Conservation (phyloP, 2,329 filamentous ascomycete species). For the Botrytis medusae region DNA sequence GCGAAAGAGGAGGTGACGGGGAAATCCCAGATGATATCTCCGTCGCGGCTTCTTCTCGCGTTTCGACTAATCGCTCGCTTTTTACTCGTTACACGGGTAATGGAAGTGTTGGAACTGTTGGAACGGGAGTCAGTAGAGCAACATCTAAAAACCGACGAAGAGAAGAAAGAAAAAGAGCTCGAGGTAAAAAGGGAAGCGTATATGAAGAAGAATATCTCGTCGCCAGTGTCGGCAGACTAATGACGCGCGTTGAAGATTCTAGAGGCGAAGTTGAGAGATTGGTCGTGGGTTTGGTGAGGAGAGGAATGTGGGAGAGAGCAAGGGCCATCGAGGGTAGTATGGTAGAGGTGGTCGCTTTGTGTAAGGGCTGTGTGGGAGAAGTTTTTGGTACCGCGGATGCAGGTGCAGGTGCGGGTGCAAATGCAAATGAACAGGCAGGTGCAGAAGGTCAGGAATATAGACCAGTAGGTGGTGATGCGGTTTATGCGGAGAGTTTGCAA, state of each 20-base stretch:
- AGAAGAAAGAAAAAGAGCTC: slow-evolving; percentile 92
- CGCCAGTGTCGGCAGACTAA: slow-evolving; percentile 77
- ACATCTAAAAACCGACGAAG: slow-evolving; percentile 84
- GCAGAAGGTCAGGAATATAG: slow-evolving; percentile 31
- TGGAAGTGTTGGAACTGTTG: slow-evolving; percentile 55
- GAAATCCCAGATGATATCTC: slow-evolving; percentile 92
- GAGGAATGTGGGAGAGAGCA: slow-evolving; percentile 86
- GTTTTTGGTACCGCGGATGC: slow-evolving; percentile 55
- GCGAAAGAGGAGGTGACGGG: slow-evolving; percentile 60
- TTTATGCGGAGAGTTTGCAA: slow-evolving; percentile 39
- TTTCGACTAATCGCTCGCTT: slow-evolving; percentile 80
- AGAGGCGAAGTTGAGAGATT: slow-evolving; percentile 71
- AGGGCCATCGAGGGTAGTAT: slow-evolving; percentile 73
- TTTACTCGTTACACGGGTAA: slow-evolving; percentile 91
- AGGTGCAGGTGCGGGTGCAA: background rate
- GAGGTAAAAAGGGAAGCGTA: slow-evolving; percentile 93
- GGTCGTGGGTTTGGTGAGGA: slow-evolving; percentile 72
- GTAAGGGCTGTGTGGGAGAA: slow-evolving; percentile 64
- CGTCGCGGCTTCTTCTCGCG: slow-evolving; percentile 75
- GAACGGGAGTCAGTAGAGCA: slow-evolving; percentile 71
- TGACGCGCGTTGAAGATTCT: slow-evolving; percentile 74
- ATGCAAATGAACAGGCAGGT: background rate
- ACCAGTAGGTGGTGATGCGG: slow-evolving; percentile 39
- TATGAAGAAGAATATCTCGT: slow-evolving; percentile 98
- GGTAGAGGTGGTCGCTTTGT: slow-evolving; percentile 71